phyloP scores from a whole-genome alignment of 2,329 filamentous ascomycete genomes.

The Epicoccum sorghinum region DNA sequence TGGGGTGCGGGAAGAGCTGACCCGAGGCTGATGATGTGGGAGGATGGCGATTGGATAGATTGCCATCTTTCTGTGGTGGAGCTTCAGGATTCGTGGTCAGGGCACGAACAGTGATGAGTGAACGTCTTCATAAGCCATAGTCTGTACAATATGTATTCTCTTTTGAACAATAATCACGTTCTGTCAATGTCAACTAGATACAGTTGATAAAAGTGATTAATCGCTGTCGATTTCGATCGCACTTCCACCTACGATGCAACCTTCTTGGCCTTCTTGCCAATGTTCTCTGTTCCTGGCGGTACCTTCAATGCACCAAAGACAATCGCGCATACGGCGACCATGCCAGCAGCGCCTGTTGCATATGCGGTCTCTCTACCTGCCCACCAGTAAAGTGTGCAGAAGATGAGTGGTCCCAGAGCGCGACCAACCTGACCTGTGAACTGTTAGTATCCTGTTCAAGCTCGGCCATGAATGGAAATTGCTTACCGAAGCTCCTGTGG shows the following conservation, averaged over 20 bases:
- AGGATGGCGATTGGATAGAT: not conserved
- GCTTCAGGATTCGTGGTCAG: not conserved
- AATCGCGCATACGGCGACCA: slow-evolving; percentile 72
- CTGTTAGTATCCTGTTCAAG: slow-evolving; percentile 17
- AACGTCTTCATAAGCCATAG: not conserved
- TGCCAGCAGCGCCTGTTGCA: slow-evolving; percentile 77
- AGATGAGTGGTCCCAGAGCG: slow-evolving; percentile 83
- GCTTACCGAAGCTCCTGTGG: slow-evolving; percentile 68
- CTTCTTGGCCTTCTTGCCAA: slow-evolving; percentile 33
- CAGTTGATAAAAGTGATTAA: too few species aligned
- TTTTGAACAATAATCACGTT: too few species aligned
- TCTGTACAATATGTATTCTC: too few species aligned
- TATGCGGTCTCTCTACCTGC: slow-evolving; percentile 88
- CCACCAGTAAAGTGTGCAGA: slow-evolving; percentile 99
- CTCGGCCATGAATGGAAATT: not conserved
- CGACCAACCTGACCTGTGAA: slow-evolving; percentile 80
- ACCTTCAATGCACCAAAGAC: slow-evolving; percentile 75
- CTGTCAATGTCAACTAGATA: too few species aligned
- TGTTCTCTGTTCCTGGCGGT: slow-evolving; percentile 55
- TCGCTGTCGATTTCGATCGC: too few species aligned
- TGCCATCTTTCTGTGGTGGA: not conserved
- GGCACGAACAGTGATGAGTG: too few species aligned
- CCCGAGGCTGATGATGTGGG: slow-evolving; percentile 7
- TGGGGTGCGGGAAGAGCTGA: slow-evolving; percentile 5
- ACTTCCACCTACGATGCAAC: not conserved